phyloP scores from a whole-genome alignment of 768 basidiomycete species.

The Podaxis sp. region DNA sequence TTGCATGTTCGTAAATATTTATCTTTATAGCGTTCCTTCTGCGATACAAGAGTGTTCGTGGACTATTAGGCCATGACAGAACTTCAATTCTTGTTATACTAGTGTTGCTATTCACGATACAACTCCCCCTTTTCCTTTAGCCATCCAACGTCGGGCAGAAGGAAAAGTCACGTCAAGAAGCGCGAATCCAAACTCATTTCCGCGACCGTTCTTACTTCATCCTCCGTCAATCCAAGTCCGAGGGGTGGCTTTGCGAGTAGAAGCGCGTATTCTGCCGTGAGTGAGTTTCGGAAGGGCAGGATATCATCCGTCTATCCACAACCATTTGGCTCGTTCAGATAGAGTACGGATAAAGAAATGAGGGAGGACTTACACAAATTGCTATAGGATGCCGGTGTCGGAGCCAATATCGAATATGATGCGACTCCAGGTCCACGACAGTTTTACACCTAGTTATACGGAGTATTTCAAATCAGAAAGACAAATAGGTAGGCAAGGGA shows the following conservation, averaged over 20 bases:
- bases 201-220: constrained; percentile 56
- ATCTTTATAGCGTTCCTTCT: no score
- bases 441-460: constrained; percentile 59
- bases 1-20: no score
- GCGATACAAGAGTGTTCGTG: no score
- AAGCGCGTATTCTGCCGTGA: constrained; percentile 77
- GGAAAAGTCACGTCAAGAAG: constrained; percentile 19
- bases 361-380: constrained; percentile 62
- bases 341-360: neutral
- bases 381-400: constrained; percentile 63
- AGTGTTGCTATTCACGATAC: neutral
- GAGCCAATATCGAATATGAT: constrained; percentile 73
- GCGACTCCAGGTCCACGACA: constrained; percentile 59
- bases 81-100: neutral
- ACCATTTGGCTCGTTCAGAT: constrained; percentile 3
- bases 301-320: constrained; percentile 75
- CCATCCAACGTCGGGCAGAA: neutral
- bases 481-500: constrained; percentile 2
- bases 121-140: neutral
- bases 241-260: constrained; percentile 70
- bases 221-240: constrained; percentile 66
- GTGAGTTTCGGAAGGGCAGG: constrained; percentile 73
- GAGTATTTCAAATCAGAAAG: neutral
- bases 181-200: constrained; percentile 59
- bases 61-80: no score